A percentile compares a stretch with the other conserved stretches of the same genome.
These are phyloP conservation scores for Oryza meyeriana DNA, from an alignment of 176 grass and related monocot genomes.

Conservation along the genomic window DNA sequence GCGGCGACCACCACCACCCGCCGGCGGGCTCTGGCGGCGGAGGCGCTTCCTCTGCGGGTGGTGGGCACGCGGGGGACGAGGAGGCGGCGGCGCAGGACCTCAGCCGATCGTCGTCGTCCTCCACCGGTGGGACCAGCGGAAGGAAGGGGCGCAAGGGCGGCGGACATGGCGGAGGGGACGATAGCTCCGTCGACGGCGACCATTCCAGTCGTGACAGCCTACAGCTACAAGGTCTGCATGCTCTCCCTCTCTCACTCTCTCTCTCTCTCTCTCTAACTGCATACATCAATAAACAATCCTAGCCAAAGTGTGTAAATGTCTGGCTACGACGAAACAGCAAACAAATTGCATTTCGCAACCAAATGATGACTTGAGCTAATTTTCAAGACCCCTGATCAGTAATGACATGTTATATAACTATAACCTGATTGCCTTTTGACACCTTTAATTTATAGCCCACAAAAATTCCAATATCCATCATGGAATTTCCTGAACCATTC, in stretches of 20 bases:
- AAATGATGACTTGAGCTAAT: neutral
- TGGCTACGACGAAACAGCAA: neutral
- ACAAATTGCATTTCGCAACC: neutral
- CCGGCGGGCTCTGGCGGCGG: neutral
- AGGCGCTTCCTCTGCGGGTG: neutral
- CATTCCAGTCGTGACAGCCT: slow-evolving; percentile 7
- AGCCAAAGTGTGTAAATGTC: neutral
- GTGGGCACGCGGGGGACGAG: neutral
- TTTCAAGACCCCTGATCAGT: neutral
- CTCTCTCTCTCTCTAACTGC: too few relatives aligned
- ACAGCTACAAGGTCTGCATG: neutral
- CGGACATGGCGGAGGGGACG: neutral
- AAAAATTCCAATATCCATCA: neutral
- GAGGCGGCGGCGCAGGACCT: neutral
- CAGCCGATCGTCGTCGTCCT: slow-evolving; percentile 13
- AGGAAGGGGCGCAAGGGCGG: neutral
- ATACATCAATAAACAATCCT: neutral
- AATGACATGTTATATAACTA: neutral
- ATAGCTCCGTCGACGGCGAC: slow-evolving; percentile 2
- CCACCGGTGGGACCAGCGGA: slow-evolving; percentile 11
- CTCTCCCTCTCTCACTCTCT: too few relatives aligned
- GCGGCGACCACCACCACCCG: neutral
- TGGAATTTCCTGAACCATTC: too few relatives aligned
- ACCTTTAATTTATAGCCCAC: neutral
- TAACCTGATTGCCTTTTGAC: neutral